Evolutionary conservation across 2,329 filamentous ascomycete species (phyloP), one percentile per base, ranked within the genome.

Genomic region (Aspergillus thermomutatus): DNA sequence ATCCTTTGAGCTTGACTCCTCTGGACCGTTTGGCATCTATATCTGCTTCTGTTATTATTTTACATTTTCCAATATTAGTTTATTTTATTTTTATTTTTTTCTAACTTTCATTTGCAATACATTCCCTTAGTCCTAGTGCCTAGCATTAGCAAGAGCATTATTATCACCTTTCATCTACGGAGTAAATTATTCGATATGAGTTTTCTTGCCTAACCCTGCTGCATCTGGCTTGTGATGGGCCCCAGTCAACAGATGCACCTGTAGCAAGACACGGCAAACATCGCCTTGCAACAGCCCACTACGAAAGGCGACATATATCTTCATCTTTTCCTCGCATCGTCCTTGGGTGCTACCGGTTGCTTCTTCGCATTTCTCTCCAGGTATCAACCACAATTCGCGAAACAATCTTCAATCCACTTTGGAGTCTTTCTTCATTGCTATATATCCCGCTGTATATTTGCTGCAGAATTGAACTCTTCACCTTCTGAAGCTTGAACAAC

Each of bases 211-310:
- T 57, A 56, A 63, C 60, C 58, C 52, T 60, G 52, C 49, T 58
- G 58, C 61, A 58, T 50, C 57, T 55, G 60, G 61, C 63, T 64
- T 65, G 64, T 64, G 63, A 65, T 62, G 60, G 56, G 50, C 56
- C 56, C 58, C 55, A 57, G 58, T 62, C 49, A 34, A 47, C 56
- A 53, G 54, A 58, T 58, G 59, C 55, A 52, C 49, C 59, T 54
- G 28, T 48, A 60, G 50, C 52, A 55, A 49, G 48, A 40, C 34
- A 26, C 41, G 55, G 50, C 61, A 60, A 62, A 57, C 61, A 58
- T 54, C 37, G 19, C 58, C 57, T 57, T 58, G 56, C 59, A 57
- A 48, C 52, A 50, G 55, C 56, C 64, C 60, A 53, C 53, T 55
- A 65, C 61, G 55, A 59, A 53, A 46, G 19, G 23, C 49, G 53